Evolutionary conservation across 1,284 basidiomycete genomes (phyloP).

Genomic region (Sutorius eximius): DNA sequence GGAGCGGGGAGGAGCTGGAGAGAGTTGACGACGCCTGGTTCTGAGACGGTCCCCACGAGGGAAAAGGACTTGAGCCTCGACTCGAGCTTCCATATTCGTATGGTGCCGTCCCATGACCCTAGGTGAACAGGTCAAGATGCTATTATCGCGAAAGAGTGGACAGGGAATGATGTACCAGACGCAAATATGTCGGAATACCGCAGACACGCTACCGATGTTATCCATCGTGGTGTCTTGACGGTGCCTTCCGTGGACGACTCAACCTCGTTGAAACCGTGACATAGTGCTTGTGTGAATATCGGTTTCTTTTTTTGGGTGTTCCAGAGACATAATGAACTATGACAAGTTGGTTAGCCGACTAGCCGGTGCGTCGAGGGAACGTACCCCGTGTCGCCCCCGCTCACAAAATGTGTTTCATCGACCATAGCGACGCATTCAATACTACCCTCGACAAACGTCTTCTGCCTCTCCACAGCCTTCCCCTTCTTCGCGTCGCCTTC

Average conservation of each 20-base stretch:
- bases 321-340: constrained; percentile 90
- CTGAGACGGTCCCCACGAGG: constrained; percentile 61
- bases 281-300: constrained; percentile 78
- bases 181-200: constrained; percentile 91
- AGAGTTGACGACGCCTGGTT: constrained; percentile 85
- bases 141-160: neutral
- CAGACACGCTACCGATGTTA: constrained; percentile 80
- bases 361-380: constrained; percentile 14
- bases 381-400: constrained; percentile 94
- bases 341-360: neutral
- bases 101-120: constrained; percentile 91
- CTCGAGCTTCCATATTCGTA: constrained; percentile 90
- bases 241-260: constrained; percentile 72
- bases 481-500: constrained; percentile 38
- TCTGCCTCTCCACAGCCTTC: constrained; percentile 42
- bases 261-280: constrained; percentile 82
- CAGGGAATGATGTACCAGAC: constrained; percentile 58
- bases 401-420: constrained; percentile 90
- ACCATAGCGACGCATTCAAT: constrained; percentile 93
- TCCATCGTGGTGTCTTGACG: constrained; percentile 83
- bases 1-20: constrained; percentile 76
- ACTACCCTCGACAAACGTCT: constrained; percentile 83
- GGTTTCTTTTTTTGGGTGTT: constrained; percentile 96
- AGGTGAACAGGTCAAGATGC: constrained; percentile 11
- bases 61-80: constrained; percentile 74